Evolutionary conservation across 148 eudicot species (phyloP), one percentile per base, ranked within the genome.

Genomic region (Selenicereus undatus): DNA sequence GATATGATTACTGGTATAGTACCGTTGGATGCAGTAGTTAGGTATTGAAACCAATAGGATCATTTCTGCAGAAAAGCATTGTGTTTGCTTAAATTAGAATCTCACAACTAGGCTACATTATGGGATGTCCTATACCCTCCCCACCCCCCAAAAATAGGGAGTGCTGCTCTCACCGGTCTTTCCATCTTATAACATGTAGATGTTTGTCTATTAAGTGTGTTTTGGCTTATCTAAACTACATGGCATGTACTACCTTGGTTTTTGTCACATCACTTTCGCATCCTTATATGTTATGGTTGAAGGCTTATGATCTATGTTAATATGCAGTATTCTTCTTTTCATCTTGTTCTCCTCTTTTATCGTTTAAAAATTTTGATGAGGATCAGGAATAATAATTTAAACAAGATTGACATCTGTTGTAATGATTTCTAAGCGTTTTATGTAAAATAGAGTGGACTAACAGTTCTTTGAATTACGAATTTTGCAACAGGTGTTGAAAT

Each of bases 401-500:
- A 12, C 35, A 66, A 7, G 35, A 66, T 27, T 16, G 16, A 3
- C 8, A 22, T 35, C 27, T 50, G 75, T 72, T 60, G 32, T 32
- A 26, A 66, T 78, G 51, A 26, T 42, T 5, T 68, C 35, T 27
- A 18, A 11, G 8, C 24, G 39, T 32, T 13, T 17, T 2, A 62
- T 78, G 1, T 21, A 52, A 72, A 75, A 26, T 32, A 11, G 32
- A 48, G 45, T 35, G 5, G 24, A 60, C 81, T 32, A 26, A 20
- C 72, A 43, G 24, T 42, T 24, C 62, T 68, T 75, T n/a, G 52
- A 26, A 27, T 80, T 51, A 71, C 32, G 32, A 50, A 77, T 51
- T 78, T 39, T 75, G 48, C 75, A 80, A 82, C 84, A 94, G 98
- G 98, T 93, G 74, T 90, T 94, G 94, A 88, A 93, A 80, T 90